Percentiles rank a stretch among this genome's conserved stretches.
phyloP scores from a whole-genome alignment of 148 eudicot species.

The Hydrangea macrophylla region DNA sequence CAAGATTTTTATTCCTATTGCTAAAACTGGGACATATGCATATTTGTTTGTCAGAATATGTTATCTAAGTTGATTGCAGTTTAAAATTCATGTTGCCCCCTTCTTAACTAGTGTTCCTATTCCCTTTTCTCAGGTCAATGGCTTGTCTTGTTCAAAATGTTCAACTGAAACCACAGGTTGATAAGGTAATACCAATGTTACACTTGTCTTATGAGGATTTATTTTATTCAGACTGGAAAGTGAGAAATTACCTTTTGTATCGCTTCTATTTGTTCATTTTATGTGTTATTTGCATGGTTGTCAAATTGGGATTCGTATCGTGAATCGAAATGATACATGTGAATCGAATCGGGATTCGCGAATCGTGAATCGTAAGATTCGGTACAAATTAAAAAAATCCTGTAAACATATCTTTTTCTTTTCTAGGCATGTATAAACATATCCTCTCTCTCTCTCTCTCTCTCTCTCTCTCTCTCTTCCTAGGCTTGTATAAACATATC shows the following conservation, averaged over 20 bases:
- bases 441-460: too few relatives aligned
- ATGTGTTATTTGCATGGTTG: too few relatives aligned
- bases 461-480: too few relatives aligned
- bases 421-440: too few relatives aligned
- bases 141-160: slow-evolving; percentile 51
- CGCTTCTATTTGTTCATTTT: too few relatives aligned
- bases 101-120: slow-evolving; percentile 6
- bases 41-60: not conserved
- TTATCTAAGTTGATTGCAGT: not conserved
- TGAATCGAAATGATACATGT: too few relatives aligned
- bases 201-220: not conserved
- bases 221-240: not conserved
- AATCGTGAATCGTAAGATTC: too few relatives aligned
- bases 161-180: slow-evolving; percentile 43
- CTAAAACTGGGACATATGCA: not conserved
- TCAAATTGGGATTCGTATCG: too few relatives aligned
- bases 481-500: too few relatives aligned
- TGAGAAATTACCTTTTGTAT: not conserved
- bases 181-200: slow-evolving; percentile 60
- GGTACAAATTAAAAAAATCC: too few relatives aligned
- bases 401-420: too few relatives aligned
- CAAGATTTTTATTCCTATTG: not conserved
- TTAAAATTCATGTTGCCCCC: not conserved
- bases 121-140: slow-evolving; percentile 41
- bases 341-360: too few relatives aligned